phyloP scores from a whole-genome alignment of 495 filamentous ascomycete genomes.

The Astrothelium macrocarpum region DNA sequence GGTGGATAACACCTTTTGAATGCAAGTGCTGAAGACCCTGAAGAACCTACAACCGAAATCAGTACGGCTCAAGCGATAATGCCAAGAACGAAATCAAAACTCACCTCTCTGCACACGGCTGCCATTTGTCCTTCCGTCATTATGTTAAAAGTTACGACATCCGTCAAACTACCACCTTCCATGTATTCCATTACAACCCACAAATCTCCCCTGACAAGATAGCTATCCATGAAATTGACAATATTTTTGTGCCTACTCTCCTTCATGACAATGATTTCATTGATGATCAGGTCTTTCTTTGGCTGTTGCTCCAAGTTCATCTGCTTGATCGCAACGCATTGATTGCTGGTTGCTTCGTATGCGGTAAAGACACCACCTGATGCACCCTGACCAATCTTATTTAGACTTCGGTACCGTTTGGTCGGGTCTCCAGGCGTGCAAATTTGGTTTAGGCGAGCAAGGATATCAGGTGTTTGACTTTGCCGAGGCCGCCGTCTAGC shows the following conservation, averaged over 20 bases:
- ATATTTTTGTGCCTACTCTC: conserved; percentile 97
- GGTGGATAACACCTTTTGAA: conserved; percentile 94
- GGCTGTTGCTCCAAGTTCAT: conserved; percentile 98
- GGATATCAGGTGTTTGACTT: conserved; percentile 69
- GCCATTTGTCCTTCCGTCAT: conserved; percentile 98
- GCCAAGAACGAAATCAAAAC: conserved; percentile 16
- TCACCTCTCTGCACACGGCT: conserved; percentile 80
- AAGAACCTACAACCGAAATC: conserved; percentile 48
- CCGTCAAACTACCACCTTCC: conserved; percentile 95
- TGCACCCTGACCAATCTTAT: conserved; percentile 94
- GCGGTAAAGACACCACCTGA: conserved; percentile 94
- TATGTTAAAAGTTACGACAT: conserved; percentile 97
- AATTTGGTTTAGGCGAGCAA: conserved; percentile 71
- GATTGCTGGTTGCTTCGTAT: conserved; percentile 70
- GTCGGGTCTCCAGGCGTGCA: conserved; percentile 84
- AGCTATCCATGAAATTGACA: conserved; percentile 98
- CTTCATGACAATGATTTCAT: conserved; percentile 98
- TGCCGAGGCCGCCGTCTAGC: conserved; percentile 48
- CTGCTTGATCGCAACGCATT: conserved; percentile 95
- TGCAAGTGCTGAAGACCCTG: conserved; percentile 90
- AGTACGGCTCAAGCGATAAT: neutral
- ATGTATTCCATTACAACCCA: conserved; percentile 99
- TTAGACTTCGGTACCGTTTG: conserved; percentile 74
- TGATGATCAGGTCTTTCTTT: conserved; percentile 98
- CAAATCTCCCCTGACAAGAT: conserved; percentile 73